Base-by-base conservation (phyloP, 129 eudicot species). In the Pulicaria dysenterica region DNA sequence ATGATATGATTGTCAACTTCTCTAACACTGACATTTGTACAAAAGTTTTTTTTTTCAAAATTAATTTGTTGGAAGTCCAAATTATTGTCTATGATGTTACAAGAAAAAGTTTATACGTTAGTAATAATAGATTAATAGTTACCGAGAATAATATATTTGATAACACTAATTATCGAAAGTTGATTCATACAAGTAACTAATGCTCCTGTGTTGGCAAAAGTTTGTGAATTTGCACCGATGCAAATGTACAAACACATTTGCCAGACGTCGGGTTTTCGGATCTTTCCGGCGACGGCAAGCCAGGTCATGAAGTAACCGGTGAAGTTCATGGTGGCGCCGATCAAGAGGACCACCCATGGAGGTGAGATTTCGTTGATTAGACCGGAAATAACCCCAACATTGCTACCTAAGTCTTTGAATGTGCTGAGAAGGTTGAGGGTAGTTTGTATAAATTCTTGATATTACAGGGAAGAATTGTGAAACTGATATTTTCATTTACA, bases 271-370 rank as follows among this genome's bases (percentile, higher is more conserved):
- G 89, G 92, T 37, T 61, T 72, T 12, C 40, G 36, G 0, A 77
- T 73, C 11, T 50, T 66, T 6, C 77, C 77, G 13, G 88, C 80
- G 60, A 86, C 96, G 14, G 86, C 81, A 1, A 89, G 82, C 96
- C 96, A 89, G 4, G 86, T 86, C 88, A 84, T 82, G 80, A 89
- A 84, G 75, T 89, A 89, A 57, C 96, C 96, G 17, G 80, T 73
- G 45, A 89, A 84, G 75, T 89, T 89, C 86, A 86, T 77, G 69
- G 70, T 17, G 9, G 91, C 85, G 14, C 96, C 96, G 36, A 89
- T 45, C 12, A 69, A 48, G 70, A 86, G 90, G 12, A 89, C 90
- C 1, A 84, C 84, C 96, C 96, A 89, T 5, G 92, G 92, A 19
- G 96, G 96, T 0, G 86, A 51, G 24, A 89, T 61, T 47, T 89